Evolutionary conservation across 495 filamentous ascomycete species (phyloP).

Genomic region (Penicillium flavigenum): DNA sequence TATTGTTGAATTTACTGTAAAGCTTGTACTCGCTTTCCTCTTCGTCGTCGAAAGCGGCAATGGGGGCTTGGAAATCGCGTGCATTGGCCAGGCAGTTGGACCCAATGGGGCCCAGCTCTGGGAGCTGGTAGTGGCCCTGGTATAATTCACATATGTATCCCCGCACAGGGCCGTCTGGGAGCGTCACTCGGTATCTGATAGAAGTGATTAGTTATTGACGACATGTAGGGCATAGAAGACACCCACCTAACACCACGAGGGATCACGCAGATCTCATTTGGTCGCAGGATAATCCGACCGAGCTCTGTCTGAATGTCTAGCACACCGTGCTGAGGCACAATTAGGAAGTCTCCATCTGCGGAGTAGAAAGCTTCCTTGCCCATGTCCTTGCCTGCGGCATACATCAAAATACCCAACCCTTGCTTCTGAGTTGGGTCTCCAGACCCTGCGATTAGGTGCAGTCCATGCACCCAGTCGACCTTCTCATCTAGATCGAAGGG

Average conservation of each 20-base stretch:
- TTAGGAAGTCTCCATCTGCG: constrained; percentile 85
- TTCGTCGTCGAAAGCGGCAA: constrained; percentile 70
- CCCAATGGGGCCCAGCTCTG: constrained; percentile 87
- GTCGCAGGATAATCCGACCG: constrained; percentile 76
- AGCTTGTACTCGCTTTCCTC: constrained; percentile 55
- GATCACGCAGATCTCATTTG: constrained; percentile 87
- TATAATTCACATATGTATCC: constrained; percentile 90
- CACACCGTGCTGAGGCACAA: constrained; percentile 80
- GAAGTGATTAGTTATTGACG: constrained; percentile 3
- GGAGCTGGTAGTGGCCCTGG: constrained; percentile 79
- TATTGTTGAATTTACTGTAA: constrained; percentile 76
- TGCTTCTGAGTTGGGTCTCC: constrained; percentile 80
- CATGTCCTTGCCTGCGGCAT: constrained; percentile 81
- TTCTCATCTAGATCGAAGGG: constrained; percentile 76
- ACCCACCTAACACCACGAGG: constrained; percentile 65
- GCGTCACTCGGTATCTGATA: constrained; percentile 65
- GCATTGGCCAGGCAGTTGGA: constrained; percentile 84
- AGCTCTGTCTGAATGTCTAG: constrained; percentile 86
- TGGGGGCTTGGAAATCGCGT: constrained; percentile 83
- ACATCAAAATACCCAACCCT: constrained; percentile 80
- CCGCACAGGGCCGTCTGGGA: constrained; percentile 63
- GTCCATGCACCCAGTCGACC: constrained; percentile 75
- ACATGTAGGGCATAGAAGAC: neutral
- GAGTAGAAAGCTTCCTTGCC: constrained; percentile 76
- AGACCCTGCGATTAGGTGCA: constrained; percentile 76